phyloP scores from a whole-genome alignment of 2,329 filamentous ascomycete genomes.

The Nannizziopsis barbatae region DNA sequence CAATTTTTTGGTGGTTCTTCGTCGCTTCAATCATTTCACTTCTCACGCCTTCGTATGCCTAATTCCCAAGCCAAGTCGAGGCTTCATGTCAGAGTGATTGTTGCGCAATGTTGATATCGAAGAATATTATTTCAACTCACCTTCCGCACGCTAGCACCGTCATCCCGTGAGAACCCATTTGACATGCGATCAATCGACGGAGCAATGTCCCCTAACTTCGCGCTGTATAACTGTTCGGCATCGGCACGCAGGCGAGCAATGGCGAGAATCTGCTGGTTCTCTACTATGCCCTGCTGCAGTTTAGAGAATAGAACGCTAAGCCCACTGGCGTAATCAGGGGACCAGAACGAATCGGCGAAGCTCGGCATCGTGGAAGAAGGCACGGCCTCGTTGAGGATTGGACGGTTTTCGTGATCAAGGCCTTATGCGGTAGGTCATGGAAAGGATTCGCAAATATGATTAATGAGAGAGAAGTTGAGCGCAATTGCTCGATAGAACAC shows the following conservation, averaged over 20 bases:
- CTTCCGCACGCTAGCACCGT: constrained; percentile 92
- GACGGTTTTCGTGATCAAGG: no score
- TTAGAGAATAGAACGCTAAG: constrained; percentile 92
- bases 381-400: neutral
- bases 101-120: neutral
- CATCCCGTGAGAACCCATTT: constrained; percentile 78
- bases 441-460: neutral
- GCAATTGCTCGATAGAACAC: neutral
- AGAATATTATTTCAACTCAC: constrained; percentile 38
- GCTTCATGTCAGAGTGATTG: neutral
- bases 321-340: constrained; percentile 89
- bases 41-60: constrained; percentile 91
- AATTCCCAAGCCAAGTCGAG: constrained; percentile 11
- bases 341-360: constrained; percentile 97
- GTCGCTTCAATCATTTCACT: constrained; percentile 85
- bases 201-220: constrained; percentile 68
- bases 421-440: neutral
- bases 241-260: constrained; percentile 90
- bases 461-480: neutral
- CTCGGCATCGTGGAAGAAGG: constrained; percentile 54
- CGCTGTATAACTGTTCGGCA: constrained; percentile 81
- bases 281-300: constrained; percentile 87
- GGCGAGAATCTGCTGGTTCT: constrained; percentile 88
- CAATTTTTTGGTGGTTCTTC: constrained; percentile 87
- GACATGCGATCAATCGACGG: constrained; percentile 66